Percentiles rank a stretch among this genome's conserved stretches.
These are phyloP conservation scores for Candida ortonii DNA, from an alignment of 805 yeast species.

Conservation along the genomic window DNA sequence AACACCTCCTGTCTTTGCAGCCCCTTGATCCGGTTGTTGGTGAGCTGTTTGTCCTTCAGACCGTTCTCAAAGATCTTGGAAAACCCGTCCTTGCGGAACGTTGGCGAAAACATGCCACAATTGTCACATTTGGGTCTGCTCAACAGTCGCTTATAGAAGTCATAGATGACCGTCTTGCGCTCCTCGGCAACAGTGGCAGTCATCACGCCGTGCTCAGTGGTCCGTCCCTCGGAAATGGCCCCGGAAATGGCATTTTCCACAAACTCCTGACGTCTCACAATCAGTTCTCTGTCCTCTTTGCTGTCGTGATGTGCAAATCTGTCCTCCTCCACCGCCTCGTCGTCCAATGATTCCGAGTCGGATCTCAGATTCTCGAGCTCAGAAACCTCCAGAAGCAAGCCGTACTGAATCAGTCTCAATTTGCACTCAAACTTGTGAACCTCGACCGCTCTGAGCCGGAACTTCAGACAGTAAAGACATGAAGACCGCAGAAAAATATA, in stretches of 20 bases:
- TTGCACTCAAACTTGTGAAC: constrained; percentile 76
- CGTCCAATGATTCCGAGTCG: constrained; percentile 37
- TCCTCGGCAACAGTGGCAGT: constrained; percentile 88
- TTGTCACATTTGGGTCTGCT: constrained; percentile 88
- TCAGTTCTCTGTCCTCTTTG: constrained; percentile 40
- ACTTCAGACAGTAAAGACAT: constrained; percentile 88
- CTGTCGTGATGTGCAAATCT: constrained; percentile 23
- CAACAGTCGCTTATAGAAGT: constrained; percentile 69
- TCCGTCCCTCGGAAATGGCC: constrained; percentile 75
- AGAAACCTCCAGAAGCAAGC: constrained; percentile 74
- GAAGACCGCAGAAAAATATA: constrained; percentile 78
- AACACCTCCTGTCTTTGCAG: constrained; percentile 69
- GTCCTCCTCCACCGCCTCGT: constrained; percentile 48
- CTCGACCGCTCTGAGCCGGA: constrained; percentile 67
- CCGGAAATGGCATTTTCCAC: constrained; percentile 68
- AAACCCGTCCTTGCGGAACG: constrained; percentile 91
- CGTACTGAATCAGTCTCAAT: constrained; percentile 80
- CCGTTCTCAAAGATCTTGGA: constrained; percentile 89
- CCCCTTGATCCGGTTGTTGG: constrained; percentile 83
- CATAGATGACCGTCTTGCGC: constrained; percentile 69
- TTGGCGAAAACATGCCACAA: constrained; percentile 94
- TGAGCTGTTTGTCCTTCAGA: constrained; percentile 73
- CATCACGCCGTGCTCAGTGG: constrained; percentile 61
- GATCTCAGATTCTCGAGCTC: constrained; percentile 65
- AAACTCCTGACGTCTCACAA: constrained; percentile 60